Base-by-base conservation (phyloP, 2,329 filamentous ascomycete species). In the Diaporthe eres region DNA sequence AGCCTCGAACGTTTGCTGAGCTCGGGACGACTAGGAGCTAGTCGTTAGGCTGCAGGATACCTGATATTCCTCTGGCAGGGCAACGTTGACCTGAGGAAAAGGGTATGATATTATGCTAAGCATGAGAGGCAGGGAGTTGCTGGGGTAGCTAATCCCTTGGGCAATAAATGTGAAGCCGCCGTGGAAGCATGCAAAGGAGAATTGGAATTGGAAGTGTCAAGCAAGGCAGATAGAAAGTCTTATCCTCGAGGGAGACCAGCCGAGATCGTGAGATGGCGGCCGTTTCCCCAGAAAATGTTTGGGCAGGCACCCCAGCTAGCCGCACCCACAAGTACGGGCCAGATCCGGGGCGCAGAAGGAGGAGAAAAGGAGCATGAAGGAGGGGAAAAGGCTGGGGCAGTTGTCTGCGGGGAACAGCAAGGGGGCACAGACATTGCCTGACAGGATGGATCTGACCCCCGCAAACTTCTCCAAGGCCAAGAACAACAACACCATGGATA, bases 141-240 rank as follows among this genome's bases (percentile, higher is more conserved):
- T 68, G 31, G 65, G 22, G 13, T 25, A 19, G 47, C 2, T 25
- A 19, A 53, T 19, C 47, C n/a, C 34, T 34, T 39, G 47, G 22
- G 65, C 47, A 68, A 28, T 68, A 25, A 68, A 68, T 25, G 28
- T 53, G 65, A 68, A 68, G 65, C 65, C 47, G 47, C 65, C 65
- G 65, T 53, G 65, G 31, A 42, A 51, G 44, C 44, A 67, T 25
- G 13, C 28, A 51, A 25, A 37, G 22, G 42, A 37, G 22, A 28
- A 31, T 53, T 68, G 47, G 31, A 51, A 17, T 37, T 25, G 63
- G 17, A 5, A n/a, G 17, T 6, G 44, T 25, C 44, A 34, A 49
- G 15, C 28, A 67, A 31, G 42, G 25, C 17, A 47, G 39, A n/a
- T 15, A 31, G 25, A 49, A 49, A 17, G 28, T 13, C 42, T 28